These are phyloP conservation scores for Psilocybe subaeruginosa DNA, from an alignment of 768 basidiomycete species.

Conservation along the genomic window DNA sequence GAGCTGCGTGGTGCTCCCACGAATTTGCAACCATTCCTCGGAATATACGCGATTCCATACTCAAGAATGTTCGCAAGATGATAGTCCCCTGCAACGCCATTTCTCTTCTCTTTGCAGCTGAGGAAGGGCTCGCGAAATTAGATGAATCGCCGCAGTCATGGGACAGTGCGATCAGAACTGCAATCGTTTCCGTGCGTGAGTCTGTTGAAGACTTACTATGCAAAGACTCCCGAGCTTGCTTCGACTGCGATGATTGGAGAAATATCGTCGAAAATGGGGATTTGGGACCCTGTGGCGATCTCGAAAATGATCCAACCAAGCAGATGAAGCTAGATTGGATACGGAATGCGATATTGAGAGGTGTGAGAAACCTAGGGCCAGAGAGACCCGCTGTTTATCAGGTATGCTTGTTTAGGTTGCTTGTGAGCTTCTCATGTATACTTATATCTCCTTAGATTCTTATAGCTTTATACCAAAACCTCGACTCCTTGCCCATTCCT, in stretches of 20 bases:
- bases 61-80: background rate
- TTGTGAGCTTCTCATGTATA: background rate
- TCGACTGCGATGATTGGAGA: conserved; percentile 1
- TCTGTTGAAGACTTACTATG: background rate
- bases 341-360: background rate
- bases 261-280: background rate
- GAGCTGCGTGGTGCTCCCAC: background rate
- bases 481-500: background rate
- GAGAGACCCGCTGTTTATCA: background rate
- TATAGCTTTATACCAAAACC: background rate
- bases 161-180: background rate
- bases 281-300: background rate
- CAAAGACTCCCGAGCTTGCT: background rate
- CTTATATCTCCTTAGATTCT: background rate
- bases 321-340: background rate
- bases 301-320: background rate
- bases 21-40: background rate
- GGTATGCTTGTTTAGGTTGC: background rate
- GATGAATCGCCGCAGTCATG: background rate
- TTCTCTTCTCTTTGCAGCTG: background rate
- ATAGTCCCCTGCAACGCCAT: background rate
- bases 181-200: background rate
- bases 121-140: background rate
- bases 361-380: background rate
- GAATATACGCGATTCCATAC: background rate